phyloP scores from a whole-genome alignment of 2,329 filamentous ascomycete species.

The Monosporascus sp. region DNA sequence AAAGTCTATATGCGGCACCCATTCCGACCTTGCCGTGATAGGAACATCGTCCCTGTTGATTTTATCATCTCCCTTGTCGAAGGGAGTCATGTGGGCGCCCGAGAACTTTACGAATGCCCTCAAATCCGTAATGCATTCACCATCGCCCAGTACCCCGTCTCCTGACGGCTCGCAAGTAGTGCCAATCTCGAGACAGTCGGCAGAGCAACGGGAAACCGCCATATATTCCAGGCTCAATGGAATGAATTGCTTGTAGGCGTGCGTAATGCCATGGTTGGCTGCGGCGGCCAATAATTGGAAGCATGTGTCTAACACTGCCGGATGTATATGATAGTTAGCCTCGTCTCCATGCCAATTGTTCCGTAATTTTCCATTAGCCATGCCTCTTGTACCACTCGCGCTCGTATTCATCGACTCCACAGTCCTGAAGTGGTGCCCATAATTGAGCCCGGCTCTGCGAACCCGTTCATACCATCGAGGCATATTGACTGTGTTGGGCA shows the following conservation, averaged over 20 bases:
- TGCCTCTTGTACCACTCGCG: background rate
- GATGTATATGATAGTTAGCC: slow-evolving; percentile 1
- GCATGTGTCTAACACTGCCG: background rate
- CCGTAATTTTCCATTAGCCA: no score
- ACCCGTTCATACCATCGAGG: background rate
- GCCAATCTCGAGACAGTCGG: background rate
- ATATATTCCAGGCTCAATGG: background rate
- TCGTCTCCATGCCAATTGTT: background rate
- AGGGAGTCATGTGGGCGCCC: no score
- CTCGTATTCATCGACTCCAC: background rate
- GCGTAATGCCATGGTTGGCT: background rate
- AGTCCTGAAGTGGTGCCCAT: background rate
- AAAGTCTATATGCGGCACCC: slow-evolving; percentile 2
- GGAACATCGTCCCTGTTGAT: background rate
- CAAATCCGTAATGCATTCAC: no score
- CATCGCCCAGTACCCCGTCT: no score
- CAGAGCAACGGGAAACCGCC: background rate
- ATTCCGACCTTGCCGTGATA: background rate
- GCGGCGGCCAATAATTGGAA: background rate
- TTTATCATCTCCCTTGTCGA: no score
- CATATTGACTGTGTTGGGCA: background rate
- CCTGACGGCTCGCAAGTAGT: no score
- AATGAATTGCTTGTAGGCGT: background rate
- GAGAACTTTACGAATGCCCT: no score
- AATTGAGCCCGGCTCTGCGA: background rate